Base-by-base conservation (phyloP, 768 basidiomycete species). In the Mycena vulgaris region DNA sequence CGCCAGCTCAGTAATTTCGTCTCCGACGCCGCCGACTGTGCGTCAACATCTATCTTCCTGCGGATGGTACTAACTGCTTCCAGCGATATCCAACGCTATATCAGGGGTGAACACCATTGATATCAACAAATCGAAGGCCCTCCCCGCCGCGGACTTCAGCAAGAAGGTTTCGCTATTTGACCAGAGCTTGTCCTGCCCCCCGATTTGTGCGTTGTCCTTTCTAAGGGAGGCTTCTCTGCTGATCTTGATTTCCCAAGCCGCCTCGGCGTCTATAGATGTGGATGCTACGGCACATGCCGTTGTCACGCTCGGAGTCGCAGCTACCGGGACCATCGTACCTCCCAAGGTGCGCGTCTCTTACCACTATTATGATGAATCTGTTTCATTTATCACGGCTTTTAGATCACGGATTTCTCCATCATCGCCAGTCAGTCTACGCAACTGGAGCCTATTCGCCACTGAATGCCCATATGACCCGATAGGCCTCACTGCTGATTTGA, bases 321-420 rank as follows among this genome's bases (percentile, higher is more conserved):
- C 82, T 0, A 78, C 66, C 37, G 88, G 88, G 16, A 85, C 85
- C 3, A 78, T 89, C 51, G 65, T 87, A 1, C 88, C 88, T 13
- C 86, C 85, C 0, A 75, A 80, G 39, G 70, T 87, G 6, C 65
- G 23, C 55, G 11, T 1, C 40, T 35, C 25, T 16, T 13, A n/a
- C n/a, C n/a, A n/a, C n/a, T n/a, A n/a, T n/a, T n/a, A n/a, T n/a
- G n/a, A n/a, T n/a, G n/a, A n/a, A n/a, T n/a, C n/a, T n/a, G n/a
- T n/a, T n/a, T n/a, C n/a, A n/a, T n/a, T n/a, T n/a, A 42, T 35
- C 51, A 7, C 5, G n/a, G 11, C 14, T 1, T 31, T n/a, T 23
- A 68, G 66, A 68, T 68, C 33, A 47, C 51, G n/a, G 35, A 53
- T 35, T 48, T 45, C 16, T 25, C 51, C 47, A 16, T 37, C 45